Percentiles rank a stretch among this genome's conserved stretches.
phyloP scores from a whole-genome alignment of 345 rosid genomes.

The Murraya koenigii region DNA sequence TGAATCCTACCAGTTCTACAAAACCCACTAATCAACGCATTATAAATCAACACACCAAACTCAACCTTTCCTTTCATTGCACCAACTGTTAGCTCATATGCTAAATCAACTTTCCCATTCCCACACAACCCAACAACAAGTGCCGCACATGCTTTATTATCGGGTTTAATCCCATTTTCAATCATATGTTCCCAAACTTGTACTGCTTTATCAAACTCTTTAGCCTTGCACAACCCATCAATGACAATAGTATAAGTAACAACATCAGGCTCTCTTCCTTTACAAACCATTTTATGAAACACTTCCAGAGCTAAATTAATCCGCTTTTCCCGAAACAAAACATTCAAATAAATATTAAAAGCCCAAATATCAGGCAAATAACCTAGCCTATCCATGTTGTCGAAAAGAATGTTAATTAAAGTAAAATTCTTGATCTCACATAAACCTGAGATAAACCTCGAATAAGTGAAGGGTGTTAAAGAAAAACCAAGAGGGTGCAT shows the following conservation, averaged over 20 bases:
- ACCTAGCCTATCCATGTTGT: conserved; percentile 68
- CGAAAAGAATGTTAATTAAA: conserved; percentile 53
- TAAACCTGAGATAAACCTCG: conserved; percentile 86
- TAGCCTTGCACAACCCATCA: conserved; percentile 59
- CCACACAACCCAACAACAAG: conserved; percentile 68
- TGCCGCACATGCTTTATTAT: conserved; percentile 53
- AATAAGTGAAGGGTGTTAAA: conserved; percentile 79
- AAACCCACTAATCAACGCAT: conserved; percentile 77
- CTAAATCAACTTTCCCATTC: conserved; percentile 80
- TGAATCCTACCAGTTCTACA: conserved; percentile 72
- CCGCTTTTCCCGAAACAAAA: conserved; percentile 55
- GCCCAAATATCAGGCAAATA: conserved; percentile 81
- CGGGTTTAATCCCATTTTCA: conserved; percentile 55
- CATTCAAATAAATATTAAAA: conserved; percentile 66
- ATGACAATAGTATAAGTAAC: conserved; percentile 77
- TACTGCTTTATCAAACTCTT: conserved; percentile 50
- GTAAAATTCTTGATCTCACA: conserved; percentile 55
- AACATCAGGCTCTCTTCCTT: conserved; percentile 84
- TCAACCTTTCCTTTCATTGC: conserved; percentile 55
- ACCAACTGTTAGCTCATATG: conserved; percentile 75
- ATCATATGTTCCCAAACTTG: conserved; percentile 72
- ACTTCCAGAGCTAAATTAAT: conserved; percentile 57
- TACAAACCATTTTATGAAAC: conserved; percentile 48
- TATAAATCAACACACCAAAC: conserved; percentile 61
- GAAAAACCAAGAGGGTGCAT: conserved; percentile 74